phyloP scores from a whole-genome alignment of 768 basidiomycete genomes.

The Kwoniella mangroviensis region DNA sequence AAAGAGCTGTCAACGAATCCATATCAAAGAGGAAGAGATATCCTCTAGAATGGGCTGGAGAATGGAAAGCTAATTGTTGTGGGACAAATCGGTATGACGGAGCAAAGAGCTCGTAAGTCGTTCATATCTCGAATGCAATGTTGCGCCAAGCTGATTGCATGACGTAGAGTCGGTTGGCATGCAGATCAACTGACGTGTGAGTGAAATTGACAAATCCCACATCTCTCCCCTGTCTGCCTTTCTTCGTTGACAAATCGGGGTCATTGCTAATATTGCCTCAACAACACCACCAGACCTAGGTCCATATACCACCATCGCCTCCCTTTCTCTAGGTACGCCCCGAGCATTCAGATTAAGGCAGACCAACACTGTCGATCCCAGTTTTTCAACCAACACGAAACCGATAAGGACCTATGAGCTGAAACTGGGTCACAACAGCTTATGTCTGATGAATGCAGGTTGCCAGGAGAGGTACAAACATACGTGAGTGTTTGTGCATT shows the following conservation, averaged over 20 bases:
- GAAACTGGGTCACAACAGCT: conserved; percentile 52
- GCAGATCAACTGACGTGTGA: conserved; percentile 57
- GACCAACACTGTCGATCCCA: conserved; percentile 43
- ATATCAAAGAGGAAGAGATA: conserved; percentile 37
- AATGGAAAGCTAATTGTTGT: conserved; percentile 55
- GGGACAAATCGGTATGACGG: conserved; percentile 58
- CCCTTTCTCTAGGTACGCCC: conserved; percentile 56
- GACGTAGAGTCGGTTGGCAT: conserved; percentile 54
- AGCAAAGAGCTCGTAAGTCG: conserved; percentile 41
- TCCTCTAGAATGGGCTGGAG: conserved; percentile 51
- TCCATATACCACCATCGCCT: conserved; percentile 57
- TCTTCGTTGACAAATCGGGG: neutral
- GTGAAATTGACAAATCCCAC: conserved; percentile 5
- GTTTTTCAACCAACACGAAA: conserved; percentile 25
- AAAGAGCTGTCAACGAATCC: conserved; percentile 51
- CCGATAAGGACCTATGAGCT: conserved; percentile 55
- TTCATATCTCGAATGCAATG: neutral
- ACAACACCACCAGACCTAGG: conserved; percentile 51
- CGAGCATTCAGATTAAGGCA: conserved; percentile 54
- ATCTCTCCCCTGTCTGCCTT: neutral
- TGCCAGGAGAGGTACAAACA: conserved; percentile 58
- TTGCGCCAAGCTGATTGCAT: neutral
- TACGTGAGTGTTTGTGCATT: conserved; percentile 35
- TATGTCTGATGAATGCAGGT: conserved; percentile 56
- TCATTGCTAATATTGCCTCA: neutral